Evolutionary conservation across 352 stramenopile species (phyloP), one percentile per base, ranked within the genome.

Genomic region (Globisporangium iwayamae): DNA sequence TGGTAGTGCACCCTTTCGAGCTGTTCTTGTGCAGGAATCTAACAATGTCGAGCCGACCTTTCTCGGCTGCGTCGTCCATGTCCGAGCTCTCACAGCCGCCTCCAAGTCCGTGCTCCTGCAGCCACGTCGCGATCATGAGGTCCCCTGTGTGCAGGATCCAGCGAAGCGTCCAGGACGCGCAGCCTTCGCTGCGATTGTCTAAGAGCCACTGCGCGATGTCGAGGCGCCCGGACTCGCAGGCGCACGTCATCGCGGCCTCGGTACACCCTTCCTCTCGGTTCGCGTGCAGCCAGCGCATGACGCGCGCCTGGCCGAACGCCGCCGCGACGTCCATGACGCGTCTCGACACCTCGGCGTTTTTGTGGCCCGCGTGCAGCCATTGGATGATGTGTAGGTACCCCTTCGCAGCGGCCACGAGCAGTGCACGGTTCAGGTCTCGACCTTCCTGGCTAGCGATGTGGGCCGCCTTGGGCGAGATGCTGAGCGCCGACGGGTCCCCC

Each of bases 261-360:
- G 63, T 68, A 18, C 63, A 69, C 6, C 63, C 63, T 55, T 69
- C 63, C 1, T 18, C 11, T 36, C 63, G 63, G n/a, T 69, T 51
- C 16, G 18, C 43, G 22, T 76, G 63, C 20, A 81, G 67, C 60
- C 62, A 81, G 41, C 65, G 30, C 5, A 75, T 54, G 18, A 74
- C 58, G 6, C 67, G 48, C 8, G 79, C 51, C n/a, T 72, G 64
- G 0, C 74, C 74, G 14, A 69, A 66, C 25, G 66, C 69, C 13
- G 74, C 74, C 0, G 74, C 74, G 11, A 65, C 34, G 48, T 79
- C 71, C 69, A 81, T 79, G 45, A 72, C 68, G 39, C 57, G 51
- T 3, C 50, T 22, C 11, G 68, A 62, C 25, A 68, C 58, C 20
- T 47, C 47, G 4, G 28, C 43, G 10, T 14, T 51, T 1, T 53